Conservation (phyloP, 2,329 filamentous ascomycete genomes). For the Botryotinia convoluta region DNA sequence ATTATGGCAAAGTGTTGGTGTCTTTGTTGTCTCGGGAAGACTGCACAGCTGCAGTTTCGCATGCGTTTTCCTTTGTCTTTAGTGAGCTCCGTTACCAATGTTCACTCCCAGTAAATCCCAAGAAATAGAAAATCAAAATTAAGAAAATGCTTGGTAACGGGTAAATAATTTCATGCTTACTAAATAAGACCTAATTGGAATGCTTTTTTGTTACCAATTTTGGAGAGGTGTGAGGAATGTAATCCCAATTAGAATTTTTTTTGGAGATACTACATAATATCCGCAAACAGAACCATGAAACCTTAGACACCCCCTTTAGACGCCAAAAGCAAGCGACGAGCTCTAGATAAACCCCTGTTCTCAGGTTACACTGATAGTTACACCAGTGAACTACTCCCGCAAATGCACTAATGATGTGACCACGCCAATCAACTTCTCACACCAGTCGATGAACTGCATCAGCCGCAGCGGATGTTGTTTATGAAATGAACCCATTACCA, state of each 20-base stretch:
- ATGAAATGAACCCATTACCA: slow-evolving; percentile 55
- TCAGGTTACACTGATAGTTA: not conserved
- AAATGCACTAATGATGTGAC: not conserved
- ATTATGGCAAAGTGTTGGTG: slow-evolving; percentile 33
- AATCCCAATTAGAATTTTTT: slow-evolving; percentile 16
- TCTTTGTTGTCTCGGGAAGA: slow-evolving; percentile 40
- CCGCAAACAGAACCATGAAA: slow-evolving; percentile 21
- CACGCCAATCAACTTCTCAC: slow-evolving; percentile 4
- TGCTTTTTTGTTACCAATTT: slow-evolving; percentile 8
- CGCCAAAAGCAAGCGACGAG: slow-evolving; percentile 23
- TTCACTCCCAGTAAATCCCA: slow-evolving; percentile 17
- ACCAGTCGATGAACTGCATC: slow-evolving; percentile 8
- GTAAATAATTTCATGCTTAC: slow-evolving; percentile 13
- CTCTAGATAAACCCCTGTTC: slow-evolving; percentile 21
- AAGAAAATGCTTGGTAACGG: slow-evolving; percentile 16
- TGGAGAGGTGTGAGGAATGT: slow-evolving; percentile 7
- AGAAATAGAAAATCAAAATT: slow-evolving; percentile 10
- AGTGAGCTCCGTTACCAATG: slow-evolving; percentile 24
- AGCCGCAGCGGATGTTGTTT: slow-evolving; percentile 22
- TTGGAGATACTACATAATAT: slow-evolving; percentile 15
- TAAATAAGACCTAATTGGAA: slow-evolving; percentile 17
- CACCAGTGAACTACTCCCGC: not conserved
- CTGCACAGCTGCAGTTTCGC: slow-evolving; percentile 31
- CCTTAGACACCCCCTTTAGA: slow-evolving; percentile 14
- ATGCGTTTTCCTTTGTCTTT: slow-evolving; percentile 35